Evolutionary conservation across 2,329 filamentous ascomycete genomes (phyloP).

Genomic region (Phialocephala subalpina): DNA sequence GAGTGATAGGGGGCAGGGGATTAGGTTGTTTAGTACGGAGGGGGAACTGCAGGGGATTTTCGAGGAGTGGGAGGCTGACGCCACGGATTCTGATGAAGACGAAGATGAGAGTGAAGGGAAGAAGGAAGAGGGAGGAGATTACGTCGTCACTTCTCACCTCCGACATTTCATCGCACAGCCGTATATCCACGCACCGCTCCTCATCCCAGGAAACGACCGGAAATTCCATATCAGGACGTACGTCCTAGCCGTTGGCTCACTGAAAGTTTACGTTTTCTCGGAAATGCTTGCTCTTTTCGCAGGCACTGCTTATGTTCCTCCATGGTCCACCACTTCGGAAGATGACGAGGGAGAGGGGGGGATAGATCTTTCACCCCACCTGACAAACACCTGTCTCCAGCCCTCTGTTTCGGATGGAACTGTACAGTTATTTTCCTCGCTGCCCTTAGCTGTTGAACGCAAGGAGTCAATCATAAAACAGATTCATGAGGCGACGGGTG

Average conservation of each 20-base stretch:
- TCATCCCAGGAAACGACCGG: slow-evolving; percentile 67
- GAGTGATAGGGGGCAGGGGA: slow-evolving; percentile 95
- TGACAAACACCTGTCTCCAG: slow-evolving; percentile 97
- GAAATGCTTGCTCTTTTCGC: slow-evolving; percentile 96
- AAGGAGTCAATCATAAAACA: slow-evolving; percentile 74
- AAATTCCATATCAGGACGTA: slow-evolving; percentile 98
- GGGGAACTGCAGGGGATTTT: slow-evolving; percentile 87
- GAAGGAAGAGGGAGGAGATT: slow-evolving; percentile 52
- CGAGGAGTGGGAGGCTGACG: slow-evolving; percentile 83
- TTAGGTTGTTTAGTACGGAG: slow-evolving; percentile 86
- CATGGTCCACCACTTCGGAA: slow-evolving; percentile 52
- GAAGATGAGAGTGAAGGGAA: slow-evolving; percentile 63
- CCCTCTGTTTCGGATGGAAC: slow-evolving; percentile 64
- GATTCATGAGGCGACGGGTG: slow-evolving; percentile 76
- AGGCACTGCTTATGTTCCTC: slow-evolving; percentile 73
- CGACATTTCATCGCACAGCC: slow-evolving; percentile 96
- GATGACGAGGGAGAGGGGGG: slow-evolving; percentile 38
- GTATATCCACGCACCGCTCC: slow-evolving; percentile 89
- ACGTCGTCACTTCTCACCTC: slow-evolving; percentile 86
- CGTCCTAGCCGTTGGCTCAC: slow-evolving; percentile 79
- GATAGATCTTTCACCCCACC: slow-evolving; percentile 74
- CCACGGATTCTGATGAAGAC: slow-evolving; percentile 71
- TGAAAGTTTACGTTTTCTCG: slow-evolving; percentile 86
- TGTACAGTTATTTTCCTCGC: slow-evolving; percentile 78
- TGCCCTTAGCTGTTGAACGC: slow-evolving; percentile 48